Conservation (phyloP, 1,139 yeast species). For the Magnusiomyces ingens region DNA sequence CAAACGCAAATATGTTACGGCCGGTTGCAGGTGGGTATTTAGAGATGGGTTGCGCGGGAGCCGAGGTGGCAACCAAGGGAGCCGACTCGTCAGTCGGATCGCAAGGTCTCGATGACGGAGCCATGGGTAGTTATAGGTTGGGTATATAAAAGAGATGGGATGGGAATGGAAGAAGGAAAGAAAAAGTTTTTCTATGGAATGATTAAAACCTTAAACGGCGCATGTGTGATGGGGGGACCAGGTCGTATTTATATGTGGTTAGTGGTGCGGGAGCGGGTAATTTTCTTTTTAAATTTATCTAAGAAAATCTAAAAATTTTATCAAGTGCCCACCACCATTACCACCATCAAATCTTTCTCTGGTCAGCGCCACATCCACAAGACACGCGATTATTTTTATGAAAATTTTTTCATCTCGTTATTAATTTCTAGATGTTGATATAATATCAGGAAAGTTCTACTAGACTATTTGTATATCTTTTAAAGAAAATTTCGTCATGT, state of each 20-base stretch:
- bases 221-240: background rate
- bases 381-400: no score
- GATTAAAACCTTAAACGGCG: constrained; percentile 1
- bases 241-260: background rate
- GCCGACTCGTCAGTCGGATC: no score
- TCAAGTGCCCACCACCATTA: background rate
- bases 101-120: background rate
- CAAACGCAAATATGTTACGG: constrained; percentile 14
- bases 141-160: no score
- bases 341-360: background rate
- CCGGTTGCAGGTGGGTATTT: constrained; percentile 1
- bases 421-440: no score
- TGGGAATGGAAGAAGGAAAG: background rate
- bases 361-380: background rate
- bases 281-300: background rate
- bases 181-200: no score
- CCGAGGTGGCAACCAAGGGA: background rate
- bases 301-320: background rate
- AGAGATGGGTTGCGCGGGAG: background rate
- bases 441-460: background rate
- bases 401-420: no score
- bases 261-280: background rate
- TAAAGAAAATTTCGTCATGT: no score
- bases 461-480: no score
- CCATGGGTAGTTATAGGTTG: no score